Percentiles rank a stretch among this genome's conserved stretches.
These are phyloP conservation scores for Mortierella sp. DNA, from an alignment of 371 early-diverging fungal genomes.

Conservation along the genomic window DNA sequence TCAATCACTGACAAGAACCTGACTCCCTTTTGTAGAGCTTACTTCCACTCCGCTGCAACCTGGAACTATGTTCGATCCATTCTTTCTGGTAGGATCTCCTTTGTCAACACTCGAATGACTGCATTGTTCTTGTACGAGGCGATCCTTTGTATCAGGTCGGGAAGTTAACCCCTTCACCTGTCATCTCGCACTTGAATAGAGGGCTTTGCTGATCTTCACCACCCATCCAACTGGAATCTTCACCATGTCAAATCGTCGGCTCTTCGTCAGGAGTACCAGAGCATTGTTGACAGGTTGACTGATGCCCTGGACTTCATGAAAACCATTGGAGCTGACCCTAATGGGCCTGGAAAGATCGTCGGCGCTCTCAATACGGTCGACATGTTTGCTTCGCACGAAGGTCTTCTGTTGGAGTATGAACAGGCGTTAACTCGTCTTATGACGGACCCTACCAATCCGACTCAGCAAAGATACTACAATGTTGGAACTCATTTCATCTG, in stretches of 20 bases:
- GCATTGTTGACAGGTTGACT: slow-evolving; percentile 84
- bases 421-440: slow-evolving; percentile 80
- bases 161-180: neutral
- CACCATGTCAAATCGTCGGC: slow-evolving; percentile 87
- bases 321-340: slow-evolving; percentile 84
- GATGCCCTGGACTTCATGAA: slow-evolving; percentile 94
- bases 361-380: slow-evolving; percentile 79
- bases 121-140: too few species aligned
- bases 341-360: slow-evolving; percentile 37
- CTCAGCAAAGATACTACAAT: slow-evolving; percentile 73
- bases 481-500: slow-evolving; percentile 94
- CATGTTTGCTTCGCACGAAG: slow-evolving; percentile 95
- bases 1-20: neutral
- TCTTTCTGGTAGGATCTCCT: slow-evolving; percentile 64
- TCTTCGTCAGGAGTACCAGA: slow-evolving; percentile 88
- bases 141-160: too few species aligned
- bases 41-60: slow-evolving; percentile 98
- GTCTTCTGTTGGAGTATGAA: slow-evolving; percentile 93
- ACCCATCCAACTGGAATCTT: slow-evolving; percentile 90
- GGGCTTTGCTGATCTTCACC: slow-evolving; percentile 82
- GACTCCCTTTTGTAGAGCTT: slow-evolving; percentile 66
- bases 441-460: slow-evolving; percentile 56
- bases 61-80: slow-evolving; percentile 93
- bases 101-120: too few species aligned
- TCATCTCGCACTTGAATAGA: slow-evolving; percentile 27